Evolutionary conservation across 768 basidiomycete species (phyloP).

Genomic region (Suillus weaverae): DNA sequence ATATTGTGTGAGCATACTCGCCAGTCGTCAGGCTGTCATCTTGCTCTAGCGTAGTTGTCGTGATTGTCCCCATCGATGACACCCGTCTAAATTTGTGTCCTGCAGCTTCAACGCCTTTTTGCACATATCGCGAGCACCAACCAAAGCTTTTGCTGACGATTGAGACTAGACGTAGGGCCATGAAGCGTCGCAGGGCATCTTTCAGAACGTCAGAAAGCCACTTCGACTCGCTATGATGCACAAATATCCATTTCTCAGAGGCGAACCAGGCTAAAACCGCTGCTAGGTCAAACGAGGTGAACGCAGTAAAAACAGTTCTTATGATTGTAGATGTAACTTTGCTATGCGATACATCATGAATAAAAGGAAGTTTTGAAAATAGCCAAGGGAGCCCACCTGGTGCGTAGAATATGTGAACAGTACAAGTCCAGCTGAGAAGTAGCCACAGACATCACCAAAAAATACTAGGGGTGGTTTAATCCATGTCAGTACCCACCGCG

Average conservation of each 20-base stretch:
- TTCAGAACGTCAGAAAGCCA: slow-evolving; percentile 65
- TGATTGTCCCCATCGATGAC: slow-evolving; percentile 7
- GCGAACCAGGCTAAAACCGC: slow-evolving; percentile 77
- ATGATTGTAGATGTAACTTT: slow-evolving; percentile 61
- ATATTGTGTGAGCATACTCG: slow-evolving; percentile 1
- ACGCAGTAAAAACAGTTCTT: slow-evolving; percentile 68
- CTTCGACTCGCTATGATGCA: slow-evolving; percentile 61
- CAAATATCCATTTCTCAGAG: slow-evolving; percentile 66
- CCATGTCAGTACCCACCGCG: slow-evolving; percentile 84
- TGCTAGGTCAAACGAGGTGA: slow-evolving; percentile 68
- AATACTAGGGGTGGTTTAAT: slow-evolving; percentile 79
- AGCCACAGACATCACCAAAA: slow-evolving; percentile 73
- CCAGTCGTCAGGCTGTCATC: background rate
- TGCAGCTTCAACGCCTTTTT: slow-evolving; percentile 5
- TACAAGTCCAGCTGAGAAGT: slow-evolving; percentile 73
- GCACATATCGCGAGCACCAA: slow-evolving; percentile 5
- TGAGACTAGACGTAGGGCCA: slow-evolving; percentile 31
- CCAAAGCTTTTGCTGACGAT: background rate
- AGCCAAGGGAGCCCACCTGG: slow-evolving; percentile 42
- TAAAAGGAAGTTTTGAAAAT: background rate
- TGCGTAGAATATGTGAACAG: slow-evolving; percentile 67
- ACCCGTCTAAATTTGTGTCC: slow-evolving; percentile 6
- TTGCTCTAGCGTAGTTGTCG: slow-evolving; percentile 7
- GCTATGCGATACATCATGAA: slow-evolving; percentile 36
- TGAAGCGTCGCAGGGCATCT: slow-evolving; percentile 43